Evolutionary conservation across 768 basidiomycete genomes (phyloP), one percentile per base, ranked within the genome.

Genomic region (Boletus subparvulus): DNA sequence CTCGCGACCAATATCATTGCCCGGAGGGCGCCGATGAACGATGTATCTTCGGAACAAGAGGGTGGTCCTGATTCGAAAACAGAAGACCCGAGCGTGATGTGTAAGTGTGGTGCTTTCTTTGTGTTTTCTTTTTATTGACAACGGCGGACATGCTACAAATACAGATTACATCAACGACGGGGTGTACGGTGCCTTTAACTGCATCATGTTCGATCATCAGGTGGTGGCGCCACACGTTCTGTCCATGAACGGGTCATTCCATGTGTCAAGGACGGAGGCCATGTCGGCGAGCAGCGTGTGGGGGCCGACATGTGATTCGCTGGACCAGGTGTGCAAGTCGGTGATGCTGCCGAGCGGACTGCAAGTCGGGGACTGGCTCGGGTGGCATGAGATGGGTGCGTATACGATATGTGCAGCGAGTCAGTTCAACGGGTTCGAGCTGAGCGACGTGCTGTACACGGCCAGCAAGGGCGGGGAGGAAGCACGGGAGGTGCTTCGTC

Each of bases 121-220:
- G 36, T 33, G 17, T 19, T 17, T 43, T 36, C n/a, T 42, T 42
- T 55, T 56, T 39, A 33, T 37, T 55, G 55, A 41, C 19, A 10
- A 35, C n/a, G 36, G 16, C 32, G 32, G 32, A 32, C 32, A 32
- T 32, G 53, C 3, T 35, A 52, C 47, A 47, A 43, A 53, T 36
- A 35, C 72, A 97, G 94, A 98, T 78, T 98, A 98, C 79, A 94
- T 98, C 83, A 98, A 98, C 76, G 96, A 98, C 72, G 97, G 97
- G 43, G 94, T 99, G 40, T 99, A 99, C 73, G 94, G 96, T 49
- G 86, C 93, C 21, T 94, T 95, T 80, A 94, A 95, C 78, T 94
- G 92, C 77, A 94, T 94, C 74, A 79, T 98, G 68, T 98, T 98
- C 74, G 97, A 98, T 75, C 97, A 99, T 74, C 94, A 96, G 69